Base-by-base conservation (phyloP, 2,329 filamentous ascomycete genomes). In the Penicillium freii region DNA sequence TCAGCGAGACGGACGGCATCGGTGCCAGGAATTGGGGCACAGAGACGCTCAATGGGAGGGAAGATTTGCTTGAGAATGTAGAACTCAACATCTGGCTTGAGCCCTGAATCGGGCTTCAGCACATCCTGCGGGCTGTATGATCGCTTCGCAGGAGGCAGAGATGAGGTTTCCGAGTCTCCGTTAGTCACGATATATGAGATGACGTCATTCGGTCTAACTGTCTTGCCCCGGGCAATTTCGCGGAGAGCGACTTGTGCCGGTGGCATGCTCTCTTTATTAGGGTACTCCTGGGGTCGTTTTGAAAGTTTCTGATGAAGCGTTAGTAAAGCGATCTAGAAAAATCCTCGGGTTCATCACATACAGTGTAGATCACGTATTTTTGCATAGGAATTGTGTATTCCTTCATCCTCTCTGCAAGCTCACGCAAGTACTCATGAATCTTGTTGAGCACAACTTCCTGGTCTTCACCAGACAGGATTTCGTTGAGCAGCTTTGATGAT, bases 1-100 rank as follows among this genome's bases (percentile, higher is more conserved):
- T 97, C 92, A 2, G 94, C 94, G 10, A 99, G 83, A 63, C 92
- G 87, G 1, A 91, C 86, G 8, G 93, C 89, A 62, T 96, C 95
- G 1, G 94, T 99, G 58, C 94, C 94, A 15, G 86, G 85, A 68
- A 99, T 97, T 59, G 96, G 96, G 60, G 93, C 94, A 73, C 94
- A 99, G 23, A 99, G 87, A 82, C 94, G 91, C 78, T 99, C 94
- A 27, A 99, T 94, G 0, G 94, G 94, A 11, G 94, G 94, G 77
- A 99, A 91, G 58, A 99, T 97, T 75, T 99, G 94, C 80, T 99
- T 99, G 79, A 91, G 89, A 39, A 99, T 85, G 74, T 99, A 99
- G 84, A 92, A 97, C 71, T 99, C 94, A n/a, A 97, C 84, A 70
- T 99, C 94, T 2, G 92, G 91, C 57, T 88, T 83, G 7, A 99